phyloP scores from a whole-genome alignment of 257 asterid genomes.

The Primulina tabacum region DNA sequence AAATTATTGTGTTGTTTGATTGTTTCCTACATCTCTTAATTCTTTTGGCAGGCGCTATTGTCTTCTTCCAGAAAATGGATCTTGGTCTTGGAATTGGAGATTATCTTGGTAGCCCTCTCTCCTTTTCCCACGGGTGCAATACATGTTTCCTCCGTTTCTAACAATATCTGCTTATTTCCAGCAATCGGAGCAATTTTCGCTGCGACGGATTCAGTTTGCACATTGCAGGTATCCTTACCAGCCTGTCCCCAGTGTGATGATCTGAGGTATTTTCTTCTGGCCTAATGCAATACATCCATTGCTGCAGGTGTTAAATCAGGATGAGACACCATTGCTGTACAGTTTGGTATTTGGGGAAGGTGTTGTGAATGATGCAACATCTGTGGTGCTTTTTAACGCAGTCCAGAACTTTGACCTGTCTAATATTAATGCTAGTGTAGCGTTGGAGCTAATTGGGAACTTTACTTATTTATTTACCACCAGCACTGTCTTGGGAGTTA shows the following conservation, averaged over 20 bases:
- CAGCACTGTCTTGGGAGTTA: constrained; percentile 79
- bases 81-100: constrained; percentile 53
- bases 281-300: constrained; percentile 23
- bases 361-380: constrained; percentile 96
- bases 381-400: constrained; percentile 94
- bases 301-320: constrained; percentile 88
- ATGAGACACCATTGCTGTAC: constrained; percentile 93
- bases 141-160: constrained; percentile 16
- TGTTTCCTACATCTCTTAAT: neutral
- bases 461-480: constrained; percentile 68
- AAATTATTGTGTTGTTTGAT: neutral
- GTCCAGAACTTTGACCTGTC: constrained; percentile 89
- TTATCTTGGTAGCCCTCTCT: constrained; percentile 40
- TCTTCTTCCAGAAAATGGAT: constrained; percentile 38
- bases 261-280: constrained; percentile 8
- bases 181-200: constrained; percentile 97
- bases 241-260: constrained; percentile 11
- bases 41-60: constrained; percentile 40
- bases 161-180: constrained; percentile 33
- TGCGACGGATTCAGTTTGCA: constrained; percentile 99
- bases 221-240: constrained; percentile 69
- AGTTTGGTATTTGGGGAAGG: constrained; percentile 99
- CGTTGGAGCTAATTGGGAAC: constrained; percentile 71
- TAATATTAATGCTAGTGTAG: constrained; percentile 51
- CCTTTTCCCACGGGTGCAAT: neutral